phyloP scores from a whole-genome alignment of 108 stramenopile genomes.

The Cylindrotheca closterium region DNA sequence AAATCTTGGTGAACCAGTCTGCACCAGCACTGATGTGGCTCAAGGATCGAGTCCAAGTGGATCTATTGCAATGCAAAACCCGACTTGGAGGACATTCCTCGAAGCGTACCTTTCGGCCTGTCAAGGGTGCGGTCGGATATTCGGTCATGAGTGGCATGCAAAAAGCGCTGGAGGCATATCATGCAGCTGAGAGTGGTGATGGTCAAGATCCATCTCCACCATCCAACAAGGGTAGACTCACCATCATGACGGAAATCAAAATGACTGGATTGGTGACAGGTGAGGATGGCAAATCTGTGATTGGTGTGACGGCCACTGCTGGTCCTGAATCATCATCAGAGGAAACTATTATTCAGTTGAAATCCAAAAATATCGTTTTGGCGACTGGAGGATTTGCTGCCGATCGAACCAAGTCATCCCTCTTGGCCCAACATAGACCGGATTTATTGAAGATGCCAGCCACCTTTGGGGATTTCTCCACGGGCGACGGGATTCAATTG shows the following conservation, averaged over 20 bases:
- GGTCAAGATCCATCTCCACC: too few species aligned
- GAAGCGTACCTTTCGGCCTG: slow-evolving; percentile 71
- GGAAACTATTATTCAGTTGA: slow-evolving; percentile 3
- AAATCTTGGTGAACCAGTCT: slow-evolving; percentile 59
- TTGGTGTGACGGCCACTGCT: slow-evolving; percentile 30
- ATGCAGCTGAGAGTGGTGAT: too few species aligned
- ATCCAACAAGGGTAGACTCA: slow-evolving; percentile 3
- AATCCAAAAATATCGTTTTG: slow-evolving; percentile 59
- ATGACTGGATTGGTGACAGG: slow-evolving; percentile 39
- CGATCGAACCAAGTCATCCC: slow-evolving; percentile 47
- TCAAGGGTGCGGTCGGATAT: slow-evolving; percentile 74
- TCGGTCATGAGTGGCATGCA: slow-evolving; percentile 74
- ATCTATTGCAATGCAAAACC: slow-evolving; percentile 41
- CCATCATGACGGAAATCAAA: slow-evolving; percentile 47
- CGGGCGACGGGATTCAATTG: slow-evolving; percentile 65
- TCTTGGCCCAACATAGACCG: slow-evolving; percentile 62
- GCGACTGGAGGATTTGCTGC: slow-evolving; percentile 89
- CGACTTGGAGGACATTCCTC: slow-evolving; percentile 79
- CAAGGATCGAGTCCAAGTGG: slow-evolving; percentile 61
- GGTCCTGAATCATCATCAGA: slow-evolving; percentile 21
- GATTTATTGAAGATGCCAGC: slow-evolving; percentile 73
- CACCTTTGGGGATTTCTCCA: slow-evolving; percentile 77
- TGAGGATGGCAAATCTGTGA: slow-evolving; percentile 34
- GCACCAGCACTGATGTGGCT: slow-evolving; percentile 70
- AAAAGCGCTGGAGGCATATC: slow-evolving; percentile 55